Base-by-base conservation (phyloP, 2,329 filamentous ascomycete species). In the Aspergillus ibericus region DNA sequence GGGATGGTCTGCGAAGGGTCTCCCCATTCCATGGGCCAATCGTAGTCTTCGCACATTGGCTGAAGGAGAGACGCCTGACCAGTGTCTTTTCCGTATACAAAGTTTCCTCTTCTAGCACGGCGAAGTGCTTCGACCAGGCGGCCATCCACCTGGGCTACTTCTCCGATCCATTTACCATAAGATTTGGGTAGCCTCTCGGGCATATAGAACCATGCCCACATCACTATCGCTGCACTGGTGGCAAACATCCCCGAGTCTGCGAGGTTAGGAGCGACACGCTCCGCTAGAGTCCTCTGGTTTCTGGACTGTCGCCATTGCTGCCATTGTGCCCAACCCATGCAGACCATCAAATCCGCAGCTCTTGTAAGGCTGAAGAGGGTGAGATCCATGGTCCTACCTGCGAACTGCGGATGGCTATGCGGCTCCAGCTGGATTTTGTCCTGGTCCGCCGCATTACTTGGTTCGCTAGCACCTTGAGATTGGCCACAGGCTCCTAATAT, bases 181-280 rank as follows among this genome's bases (percentile, higher is more conserved):
- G 87, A 82, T 27, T 78, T 81, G 2, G 92, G 92, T 1, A 96
- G 82, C 18, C 85, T 82, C 35, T 85, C 81, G 0, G 91, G 90
- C 9, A 80, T 73, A 77, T 93, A 96, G 72, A 96, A 88, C 90
- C 90, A 96, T 16, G 90, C 84, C 88, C 90, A 93, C 92, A 96
- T 96, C 65, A 96, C 88, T 36, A 91, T 77, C 20, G 87, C 88
- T 38, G 85, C 87, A 18, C 90, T 92, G 34, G 82, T 73, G 46
- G 88, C 85, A 72, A 96, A 96, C 16, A 93, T 77, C 5, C 83
- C 76, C 4, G 90, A 84, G 69, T 93, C 89, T n/a, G 85, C 78
- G 36, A 85, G 71, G 27, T 69, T 68, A 27, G 77, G 72, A 6
- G 75, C 56, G 34, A 75, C 56, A 10, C 73, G 68, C 60, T 85